phyloP scores from a whole-genome alignment of 75 land plant species.

The Selaginella moellendorffii region DNA sequence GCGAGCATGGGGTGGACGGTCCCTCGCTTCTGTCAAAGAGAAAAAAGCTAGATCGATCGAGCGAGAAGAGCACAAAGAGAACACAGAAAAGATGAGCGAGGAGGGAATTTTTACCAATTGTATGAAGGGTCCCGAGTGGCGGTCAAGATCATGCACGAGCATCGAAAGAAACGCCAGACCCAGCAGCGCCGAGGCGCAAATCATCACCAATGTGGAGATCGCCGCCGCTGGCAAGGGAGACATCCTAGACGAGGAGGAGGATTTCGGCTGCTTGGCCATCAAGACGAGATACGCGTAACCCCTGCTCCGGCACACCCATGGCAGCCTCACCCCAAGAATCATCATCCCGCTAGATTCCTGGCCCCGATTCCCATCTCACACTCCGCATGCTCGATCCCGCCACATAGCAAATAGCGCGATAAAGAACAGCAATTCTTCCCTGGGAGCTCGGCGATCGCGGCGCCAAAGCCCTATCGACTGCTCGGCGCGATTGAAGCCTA shows the following conservation, averaged over 20 bases:
- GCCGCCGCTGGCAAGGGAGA: not conserved
- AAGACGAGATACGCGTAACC: not conserved
- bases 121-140: conserved; percentile 1
- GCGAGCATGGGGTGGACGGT: not conserved
- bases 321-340: not conserved
- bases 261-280: not conserved
- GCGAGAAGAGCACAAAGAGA: not conserved
- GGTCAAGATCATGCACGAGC: not conserved
- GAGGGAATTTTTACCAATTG: conserved; percentile 3
- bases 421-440: too few species aligned
- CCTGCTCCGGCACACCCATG: not conserved
- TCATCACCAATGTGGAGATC: not conserved
- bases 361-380: too few species aligned
- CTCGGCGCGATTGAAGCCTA: too few species aligned
- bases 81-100: too few species aligned
- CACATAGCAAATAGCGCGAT: too few species aligned
- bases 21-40: not conserved
- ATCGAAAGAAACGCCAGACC: conserved; percentile 2
- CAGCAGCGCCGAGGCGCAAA: conserved; percentile 7
- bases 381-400: too few species aligned
- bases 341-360: too few species aligned
- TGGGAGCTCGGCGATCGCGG: too few species aligned
- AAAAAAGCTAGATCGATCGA: not conserved
- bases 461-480: too few species aligned
- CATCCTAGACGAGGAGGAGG: too few species aligned